These are phyloP conservation scores for Botrytis fragariae DNA, from an alignment of 2,329 filamentous ascomycete species.

Conservation along the genomic window DNA sequence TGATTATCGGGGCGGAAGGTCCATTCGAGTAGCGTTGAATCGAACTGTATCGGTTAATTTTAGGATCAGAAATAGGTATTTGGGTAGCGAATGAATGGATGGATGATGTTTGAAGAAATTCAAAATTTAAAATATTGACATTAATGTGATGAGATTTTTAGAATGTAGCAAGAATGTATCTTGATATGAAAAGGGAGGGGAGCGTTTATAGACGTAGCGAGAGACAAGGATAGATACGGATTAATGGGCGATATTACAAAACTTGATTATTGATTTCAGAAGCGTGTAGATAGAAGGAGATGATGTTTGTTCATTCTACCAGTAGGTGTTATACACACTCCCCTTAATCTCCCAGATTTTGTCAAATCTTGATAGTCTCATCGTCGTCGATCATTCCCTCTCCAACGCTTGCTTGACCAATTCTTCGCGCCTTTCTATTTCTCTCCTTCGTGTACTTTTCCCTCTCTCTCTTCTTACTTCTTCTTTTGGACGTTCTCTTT, in stretches of 20 bases:
- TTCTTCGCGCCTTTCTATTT: background rate
- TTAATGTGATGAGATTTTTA: background rate
- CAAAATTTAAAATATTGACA: background rate
- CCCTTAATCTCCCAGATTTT: background rate
- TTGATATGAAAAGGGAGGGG: background rate
- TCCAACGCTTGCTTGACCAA: background rate
- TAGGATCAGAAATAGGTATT: background rate
- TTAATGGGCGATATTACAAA: background rate
- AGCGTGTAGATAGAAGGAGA: background rate
- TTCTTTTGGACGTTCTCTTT: background rate
- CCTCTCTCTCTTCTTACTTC: background rate
- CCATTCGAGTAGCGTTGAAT: background rate
- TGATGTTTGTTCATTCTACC: background rate
- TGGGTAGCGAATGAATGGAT: background rate
- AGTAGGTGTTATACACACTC: background rate
- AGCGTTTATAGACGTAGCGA: background rate
- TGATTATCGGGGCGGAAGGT: background rate
- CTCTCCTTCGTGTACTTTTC: background rate
- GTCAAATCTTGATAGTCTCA: background rate
- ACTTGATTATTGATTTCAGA: background rate
- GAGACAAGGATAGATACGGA: background rate
- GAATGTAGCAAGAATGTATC: background rate
- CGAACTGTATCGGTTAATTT: background rate
- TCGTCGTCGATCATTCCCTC: background rate
- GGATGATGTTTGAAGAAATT: background rate